Evolutionary conservation across 495 filamentous ascomycete genomes (phyloP).

Genomic region (Hypoxylon fragiforme): DNA sequence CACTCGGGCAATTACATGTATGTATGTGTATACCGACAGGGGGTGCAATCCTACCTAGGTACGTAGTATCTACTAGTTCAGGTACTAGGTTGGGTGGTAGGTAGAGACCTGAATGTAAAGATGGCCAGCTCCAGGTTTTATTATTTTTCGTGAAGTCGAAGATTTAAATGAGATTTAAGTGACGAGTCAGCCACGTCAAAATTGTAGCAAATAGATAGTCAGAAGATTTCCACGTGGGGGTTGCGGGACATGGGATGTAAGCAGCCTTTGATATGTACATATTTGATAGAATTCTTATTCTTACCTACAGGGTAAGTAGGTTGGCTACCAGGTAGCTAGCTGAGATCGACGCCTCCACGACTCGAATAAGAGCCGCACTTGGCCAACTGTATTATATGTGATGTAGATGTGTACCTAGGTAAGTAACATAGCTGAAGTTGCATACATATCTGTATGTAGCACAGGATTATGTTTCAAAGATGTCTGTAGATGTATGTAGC

Average conservation of each 20-base stretch:
- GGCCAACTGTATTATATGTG: slow-evolving; percentile 8
- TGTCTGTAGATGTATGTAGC: too few species aligned
- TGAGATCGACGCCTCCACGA: slow-evolving; percentile 16
- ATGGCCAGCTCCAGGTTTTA: too few species aligned
- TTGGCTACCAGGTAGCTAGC: slow-evolving; percentile 1
- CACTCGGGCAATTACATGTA: slow-evolving; percentile 4
- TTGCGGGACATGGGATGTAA: slow-evolving; percentile 2
- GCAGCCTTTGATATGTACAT: slow-evolving; percentile 7
- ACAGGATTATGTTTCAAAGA: too few species aligned
- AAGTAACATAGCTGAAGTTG: too few species aligned
- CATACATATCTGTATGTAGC: too few species aligned
- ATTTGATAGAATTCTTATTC: too few species aligned
- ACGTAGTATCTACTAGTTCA: too few species aligned
- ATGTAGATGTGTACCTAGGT: too few species aligned
- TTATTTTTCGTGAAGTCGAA: too few species aligned
- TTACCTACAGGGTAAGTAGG: too few species aligned
- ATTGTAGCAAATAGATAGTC: slow-evolving; percentile 34
- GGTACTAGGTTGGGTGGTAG: too few species aligned
- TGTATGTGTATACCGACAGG: slow-evolving; percentile 9
- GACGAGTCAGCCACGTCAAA: slow-evolving; percentile 21
- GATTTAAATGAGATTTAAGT: slow-evolving; percentile 14
- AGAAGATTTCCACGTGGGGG: slow-evolving; percentile 30
- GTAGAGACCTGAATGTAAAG: too few species aligned
- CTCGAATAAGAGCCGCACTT: slow-evolving; percentile 26
- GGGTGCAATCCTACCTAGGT: not conserved